phyloP scores from a whole-genome alignment of 495 filamentous ascomycete species.

The Achaetomiella virescens region DNA sequence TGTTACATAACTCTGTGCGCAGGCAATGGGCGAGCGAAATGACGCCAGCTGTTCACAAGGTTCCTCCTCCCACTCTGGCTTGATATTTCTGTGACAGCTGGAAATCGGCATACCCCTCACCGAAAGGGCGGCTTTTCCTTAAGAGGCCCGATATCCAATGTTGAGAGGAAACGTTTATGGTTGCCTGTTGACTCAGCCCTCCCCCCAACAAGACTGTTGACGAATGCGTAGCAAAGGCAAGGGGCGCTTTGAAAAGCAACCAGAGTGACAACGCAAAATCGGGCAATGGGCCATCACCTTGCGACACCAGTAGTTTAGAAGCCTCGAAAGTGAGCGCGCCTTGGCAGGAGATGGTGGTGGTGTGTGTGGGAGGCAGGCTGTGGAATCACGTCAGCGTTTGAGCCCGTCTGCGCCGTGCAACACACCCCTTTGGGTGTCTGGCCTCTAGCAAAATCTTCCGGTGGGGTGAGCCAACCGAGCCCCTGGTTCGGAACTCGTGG shows the following conservation, averaged over 20 bases:
- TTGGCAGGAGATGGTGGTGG: neutral
- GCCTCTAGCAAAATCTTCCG: slow-evolving; percentile 20
- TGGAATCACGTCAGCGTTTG: slow-evolving; percentile 24
- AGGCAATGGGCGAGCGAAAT: neutral
- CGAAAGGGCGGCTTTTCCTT: neutral
- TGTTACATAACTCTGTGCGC: neutral
- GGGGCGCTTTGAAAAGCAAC: neutral
- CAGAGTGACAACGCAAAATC: slow-evolving; percentile 3
- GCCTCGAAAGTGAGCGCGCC: neutral
- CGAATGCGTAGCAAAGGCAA: slow-evolving; percentile 13
- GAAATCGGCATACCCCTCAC: slow-evolving; percentile 7
- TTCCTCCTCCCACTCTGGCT: neutral
- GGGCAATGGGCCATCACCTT: neutral
- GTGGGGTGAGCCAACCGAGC: slow-evolving; percentile 10
- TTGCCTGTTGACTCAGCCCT: slow-evolving; percentile 24
- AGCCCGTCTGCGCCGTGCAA: slow-evolving; percentile 1
- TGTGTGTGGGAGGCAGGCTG: slow-evolving; percentile 10
- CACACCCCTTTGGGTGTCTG: neutral
- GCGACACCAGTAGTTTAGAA: neutral
- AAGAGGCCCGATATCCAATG: slow-evolving; percentile 2
- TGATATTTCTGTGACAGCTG: neutral
- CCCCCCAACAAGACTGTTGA: slow-evolving; percentile 7
- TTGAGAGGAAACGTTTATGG: slow-evolving; percentile 1
- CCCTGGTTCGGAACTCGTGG: slow-evolving; percentile 12
- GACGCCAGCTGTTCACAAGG: slow-evolving; percentile 1